Percentiles rank a stretch among this genome's conserved stretches.
Conservation (phyloP, 1,139 yeast species). For the Entelexis sorbosivorans region DNA sequence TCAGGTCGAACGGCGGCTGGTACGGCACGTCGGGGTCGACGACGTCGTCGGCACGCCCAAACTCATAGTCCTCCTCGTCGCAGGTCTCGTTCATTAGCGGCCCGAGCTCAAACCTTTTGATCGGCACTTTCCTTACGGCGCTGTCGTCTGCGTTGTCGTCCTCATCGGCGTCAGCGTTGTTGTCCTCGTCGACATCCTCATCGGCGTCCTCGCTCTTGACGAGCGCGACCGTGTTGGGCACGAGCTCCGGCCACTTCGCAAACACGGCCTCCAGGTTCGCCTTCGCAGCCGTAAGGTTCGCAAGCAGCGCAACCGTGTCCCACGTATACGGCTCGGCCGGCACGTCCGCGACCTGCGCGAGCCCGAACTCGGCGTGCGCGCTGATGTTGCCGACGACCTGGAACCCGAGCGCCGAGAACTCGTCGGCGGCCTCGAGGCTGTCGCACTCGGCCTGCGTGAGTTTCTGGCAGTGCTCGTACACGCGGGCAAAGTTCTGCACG, state of each 20-base stretch:
- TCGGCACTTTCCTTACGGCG: too few relatives aligned
- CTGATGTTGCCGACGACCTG: conserved; percentile 24
- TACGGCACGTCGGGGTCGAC: neutral
- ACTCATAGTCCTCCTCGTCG: neutral
- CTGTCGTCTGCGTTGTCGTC: neutral
- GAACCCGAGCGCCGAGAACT: conserved; percentile 11
- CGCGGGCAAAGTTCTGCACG: conserved; percentile 11
- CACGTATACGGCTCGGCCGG: conserved; percentile 17
- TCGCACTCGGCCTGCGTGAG: neutral
- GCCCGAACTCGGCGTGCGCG: conserved; percentile 21
- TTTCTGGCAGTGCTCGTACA: conserved; percentile 13
- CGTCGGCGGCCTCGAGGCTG: neutral
- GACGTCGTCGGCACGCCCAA: conserved; percentile 1
- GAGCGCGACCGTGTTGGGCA: conserved; percentile 17
- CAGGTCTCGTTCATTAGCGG: neutral
- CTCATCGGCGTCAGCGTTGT: neutral
- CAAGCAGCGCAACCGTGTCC: conserved; percentile 17
- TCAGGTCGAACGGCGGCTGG: conserved; percentile 14
- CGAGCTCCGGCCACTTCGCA: conserved; percentile 18
- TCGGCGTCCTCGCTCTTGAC: conserved; percentile 15
- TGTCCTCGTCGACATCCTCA: neutral
- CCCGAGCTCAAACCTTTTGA: too few relatives aligned
- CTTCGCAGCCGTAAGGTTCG: conserved; percentile 18
- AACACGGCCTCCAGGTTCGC: conserved; percentile 14
- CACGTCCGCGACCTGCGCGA: conserved; percentile 13